Evolutionary conservation across 331 rosid genomes (phyloP).

Genomic region (Rosa hybrid): DNA sequence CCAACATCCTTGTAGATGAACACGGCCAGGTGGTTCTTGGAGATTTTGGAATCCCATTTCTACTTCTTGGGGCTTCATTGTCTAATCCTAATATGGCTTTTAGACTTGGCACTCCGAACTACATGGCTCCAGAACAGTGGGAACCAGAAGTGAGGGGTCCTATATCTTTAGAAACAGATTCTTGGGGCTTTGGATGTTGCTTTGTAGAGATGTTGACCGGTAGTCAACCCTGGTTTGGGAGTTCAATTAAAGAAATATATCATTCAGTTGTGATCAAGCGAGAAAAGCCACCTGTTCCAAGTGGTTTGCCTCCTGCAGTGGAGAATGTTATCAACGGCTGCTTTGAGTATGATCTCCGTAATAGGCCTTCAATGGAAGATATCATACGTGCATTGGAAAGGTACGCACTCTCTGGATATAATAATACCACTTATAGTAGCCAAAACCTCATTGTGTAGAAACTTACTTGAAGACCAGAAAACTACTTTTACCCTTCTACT

Average conservation of each 20-base stretch:
- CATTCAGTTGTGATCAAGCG: slow-evolving; percentile 37
- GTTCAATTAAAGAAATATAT: slow-evolving; percentile 37
- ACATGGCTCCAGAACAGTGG: slow-evolving; percentile 61
- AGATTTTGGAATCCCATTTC: slow-evolving; percentile 46
- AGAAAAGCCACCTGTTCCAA: slow-evolving; percentile 40
- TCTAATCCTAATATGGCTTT: slow-evolving; percentile 37
- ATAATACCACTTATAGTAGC: neutral
- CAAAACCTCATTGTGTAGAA: neutral
- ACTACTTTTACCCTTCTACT: neutral
- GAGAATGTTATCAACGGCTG: slow-evolving; percentile 39
- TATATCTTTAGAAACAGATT: slow-evolving; percentile 41
- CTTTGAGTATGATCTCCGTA: slow-evolving; percentile 42
- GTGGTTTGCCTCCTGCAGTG: slow-evolving; percentile 40
- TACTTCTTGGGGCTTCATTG: slow-evolving; percentile 41
- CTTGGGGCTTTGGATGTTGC: slow-evolving; percentile 54
- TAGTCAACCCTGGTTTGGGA: slow-evolving; percentile 50
- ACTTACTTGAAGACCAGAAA: neutral
- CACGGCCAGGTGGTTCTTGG: slow-evolving; percentile 32
- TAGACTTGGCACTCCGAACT: slow-evolving; percentile 53
- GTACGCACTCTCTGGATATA: slow-evolving; percentile 18
- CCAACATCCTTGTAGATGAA: slow-evolving; percentile 44
- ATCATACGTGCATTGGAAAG: slow-evolving; percentile 37
- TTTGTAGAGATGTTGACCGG: slow-evolving; percentile 50
- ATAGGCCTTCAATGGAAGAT: slow-evolving; percentile 40
- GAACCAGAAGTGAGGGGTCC: slow-evolving; percentile 51